Base-by-base conservation (phyloP, 1,284 basidiomycete genomes). In the Mrakiaceae sp. region DNA sequence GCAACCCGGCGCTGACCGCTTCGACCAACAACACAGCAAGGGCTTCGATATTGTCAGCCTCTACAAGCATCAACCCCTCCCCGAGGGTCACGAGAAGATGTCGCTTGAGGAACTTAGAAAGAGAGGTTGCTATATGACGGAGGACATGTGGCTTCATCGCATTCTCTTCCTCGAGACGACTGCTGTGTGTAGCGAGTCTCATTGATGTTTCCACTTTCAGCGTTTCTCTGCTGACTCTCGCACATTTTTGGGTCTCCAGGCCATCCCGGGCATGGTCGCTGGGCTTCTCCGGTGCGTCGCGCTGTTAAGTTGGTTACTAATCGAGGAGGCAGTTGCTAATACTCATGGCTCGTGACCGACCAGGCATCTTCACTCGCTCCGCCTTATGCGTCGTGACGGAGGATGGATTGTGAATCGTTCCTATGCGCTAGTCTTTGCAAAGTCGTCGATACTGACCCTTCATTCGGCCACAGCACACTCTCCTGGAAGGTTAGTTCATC, bases 141-240 rank as follows among this genome's bases (percentile, higher is more conserved):
- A 87, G 66, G 77, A 82, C 16, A 83, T 83, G 58, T 97, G 92
- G 93, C 76, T 96, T 1, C 16, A 12, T 16, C 39, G 92, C 40
- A 88, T 94, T 68, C 78, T 96, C 56, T 88, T 96, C 77, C 80
- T 96, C 54, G 93, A 96, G 77, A 87, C 83, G 62, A 84, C 96
- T 61, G 95, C 95, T 5, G 27, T 27, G 27, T 27, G 27, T 27
- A 27, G 27, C 27, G 27, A 27, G 27, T 95, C 90, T 50, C 93
- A 75, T 0, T 76, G 76, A 11, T 40, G 39, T 62, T 4, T 54
- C 39, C 44, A 52, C 14, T 49, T 7, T 42, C 16, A 12, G 16
- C 9, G n/a, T 7, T 8, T 6, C 46, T 3, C 27, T 60, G 12
- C 44, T 3, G 69, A 69, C 7, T 64, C 3, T 16, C 27, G 8